Evolutionary conservation across 371 early-diverging fungal genomes (phyloP), one percentile per base, ranked within the genome.

Genomic region (Rhizopus stolonifer): DNA sequence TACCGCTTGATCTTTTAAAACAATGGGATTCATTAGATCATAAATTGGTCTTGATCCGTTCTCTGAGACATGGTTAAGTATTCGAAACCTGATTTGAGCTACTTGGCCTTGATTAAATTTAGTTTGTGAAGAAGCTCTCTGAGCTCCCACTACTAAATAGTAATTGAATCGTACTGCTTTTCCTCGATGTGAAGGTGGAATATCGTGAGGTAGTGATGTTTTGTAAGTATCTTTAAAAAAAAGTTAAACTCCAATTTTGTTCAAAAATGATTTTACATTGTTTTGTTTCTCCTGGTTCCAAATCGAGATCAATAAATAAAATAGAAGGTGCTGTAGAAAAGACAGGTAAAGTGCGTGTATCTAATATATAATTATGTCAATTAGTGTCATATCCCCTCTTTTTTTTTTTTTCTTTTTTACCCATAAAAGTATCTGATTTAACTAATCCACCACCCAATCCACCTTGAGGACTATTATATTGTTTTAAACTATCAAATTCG

Each of bases 131-230:
- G 36, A 14, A 7, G 60, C 49, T 31, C 88, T 79, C 61, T 92
- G 92, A 13, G 91, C 84, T 6, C 91, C 91, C 24, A 96, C 78
- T 0, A 94, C 82, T 10, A 96, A 72, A 46, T 92, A 88, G 72
- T 96, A 96, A n/a, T 85, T 73, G 43, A 96, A 85, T 48, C 89
- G 83, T 42, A 89, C 82, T 0, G 89, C 69, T 62, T 89, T 89
- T 24, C 96, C 96, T 14, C 91, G 84, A 49, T 94, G 89, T 9
- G 94, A 85, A 9, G 96, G 93, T n/a, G 94, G 94, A 26, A 96
- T 67, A 44, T 81, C 79, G 33, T 68, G 56, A 1, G 94, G 94
- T n/a, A 94, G 68, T n/a, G 71, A 72, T 17, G 92, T 81, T 54
- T 86, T 84, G 52, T 92, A 89, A 14, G 84, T 78, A 58, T 83